Conservation (phyloP, 2,329 filamentous ascomycete genomes). For the Fusarium graminum region DNA sequence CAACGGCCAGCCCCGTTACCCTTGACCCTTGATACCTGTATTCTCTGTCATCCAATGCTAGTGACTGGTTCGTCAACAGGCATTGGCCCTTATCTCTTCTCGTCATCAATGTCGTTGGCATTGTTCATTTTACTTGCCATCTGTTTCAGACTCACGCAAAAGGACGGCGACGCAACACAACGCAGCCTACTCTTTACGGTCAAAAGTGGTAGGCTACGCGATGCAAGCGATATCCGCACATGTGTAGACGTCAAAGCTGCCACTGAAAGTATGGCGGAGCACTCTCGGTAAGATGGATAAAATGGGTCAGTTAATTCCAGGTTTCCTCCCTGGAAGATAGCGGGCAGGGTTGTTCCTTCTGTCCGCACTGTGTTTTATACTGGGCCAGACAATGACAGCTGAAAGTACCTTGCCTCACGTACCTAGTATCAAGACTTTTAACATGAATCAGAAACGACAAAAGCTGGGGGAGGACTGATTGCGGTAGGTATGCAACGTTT, state of each 20-base stretch:
- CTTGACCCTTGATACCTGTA: constrained; percentile 33
- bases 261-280: constrained; percentile 46
- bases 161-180: constrained; percentile 26
- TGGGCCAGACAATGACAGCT: constrained; percentile 24
- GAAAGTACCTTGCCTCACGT: constrained; percentile 5
- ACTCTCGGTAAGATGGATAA: constrained; percentile 47
- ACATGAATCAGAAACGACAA: constrained; percentile 8
- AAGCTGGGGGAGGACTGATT: constrained; percentile 16
- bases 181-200: constrained; percentile 14
- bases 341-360: constrained; percentile 22
- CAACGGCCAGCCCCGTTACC: constrained; percentile 39
- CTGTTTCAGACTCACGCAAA: constrained; percentile 37
- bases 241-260: constrained; percentile 34
- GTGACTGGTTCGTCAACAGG: constrained; percentile 15
- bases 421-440: constrained; percentile 4
- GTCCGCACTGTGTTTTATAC: too few species aligned
- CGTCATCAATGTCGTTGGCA: constrained; percentile 41
- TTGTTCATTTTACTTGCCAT: constrained; percentile 16
- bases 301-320: constrained; percentile 40
- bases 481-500: neutral
- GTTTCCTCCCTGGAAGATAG: constrained; percentile 28
- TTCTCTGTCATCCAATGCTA: constrained; percentile 21
- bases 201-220: neutral
- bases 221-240: constrained; percentile 15
- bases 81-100: constrained; percentile 41